Evolutionary conservation across 192 early-diverging fungal species (phyloP).

Genomic region (Anaeromyces robustus): DNA sequence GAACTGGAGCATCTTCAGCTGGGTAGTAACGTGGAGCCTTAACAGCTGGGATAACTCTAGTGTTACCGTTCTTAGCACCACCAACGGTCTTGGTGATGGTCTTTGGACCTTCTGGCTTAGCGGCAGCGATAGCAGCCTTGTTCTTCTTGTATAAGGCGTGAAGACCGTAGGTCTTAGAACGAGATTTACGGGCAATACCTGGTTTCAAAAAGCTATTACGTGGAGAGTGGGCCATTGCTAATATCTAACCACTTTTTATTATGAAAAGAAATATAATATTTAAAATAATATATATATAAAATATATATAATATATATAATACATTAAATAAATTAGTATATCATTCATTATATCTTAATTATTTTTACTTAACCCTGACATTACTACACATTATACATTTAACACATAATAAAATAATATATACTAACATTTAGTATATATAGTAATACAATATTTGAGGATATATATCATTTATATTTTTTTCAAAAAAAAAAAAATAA

Average conservation of each 20-base stretch:
- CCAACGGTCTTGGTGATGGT: constrained; percentile 42
- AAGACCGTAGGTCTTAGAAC: constrained; percentile 68
- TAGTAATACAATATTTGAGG: too few species aligned
- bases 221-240: constrained; percentile 44
- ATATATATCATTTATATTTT: too few species aligned
- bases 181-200: constrained; percentile 69
- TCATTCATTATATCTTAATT: too few species aligned
- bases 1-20: constrained; percentile 63
- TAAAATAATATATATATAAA: not conserved
- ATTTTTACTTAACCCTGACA: too few species aligned
- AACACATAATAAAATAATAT: too few species aligned
- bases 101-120: constrained; percentile 26
- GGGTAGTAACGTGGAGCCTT: constrained; percentile 45
- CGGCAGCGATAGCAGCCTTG: constrained; percentile 41
- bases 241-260: not conserved
- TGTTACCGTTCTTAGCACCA: constrained; percentile 68
- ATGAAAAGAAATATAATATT: too few species aligned
- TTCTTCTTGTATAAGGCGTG: constrained; percentile 80
- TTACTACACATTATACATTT: too few species aligned
- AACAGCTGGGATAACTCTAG: not conserved
- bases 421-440: too few species aligned
- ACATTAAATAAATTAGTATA: too few species aligned
- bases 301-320: not conserved
- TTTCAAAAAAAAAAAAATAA: too few species aligned
- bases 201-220: constrained; percentile 71